Evolutionary conservation across 1,139 yeast genomes (phyloP), one percentile per base, ranked within the genome.

Genomic region (Yamadazyma siamensis): DNA sequence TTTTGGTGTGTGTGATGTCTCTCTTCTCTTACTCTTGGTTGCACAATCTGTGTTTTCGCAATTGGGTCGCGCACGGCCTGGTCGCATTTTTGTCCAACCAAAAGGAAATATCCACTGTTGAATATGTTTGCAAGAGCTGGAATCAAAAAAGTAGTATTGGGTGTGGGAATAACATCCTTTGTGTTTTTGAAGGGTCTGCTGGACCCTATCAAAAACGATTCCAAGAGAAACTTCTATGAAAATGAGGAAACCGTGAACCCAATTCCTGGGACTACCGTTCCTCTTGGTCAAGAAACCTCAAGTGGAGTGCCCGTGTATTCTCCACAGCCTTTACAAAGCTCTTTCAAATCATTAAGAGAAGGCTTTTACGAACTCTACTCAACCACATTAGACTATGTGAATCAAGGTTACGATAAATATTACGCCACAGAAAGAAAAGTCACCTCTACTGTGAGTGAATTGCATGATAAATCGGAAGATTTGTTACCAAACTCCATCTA

Each of bases 401-500:
- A 65, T 41, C 36, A 49, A 22, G 61, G 61, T n/a, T 74, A 81
- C 34, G 52, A 63, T 26, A 60, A 60, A 29, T 78, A 76, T 46
- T 71, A 80, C 43, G 57, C 63, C 16, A 73, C 75, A 5, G 96
- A 89, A 58, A 71, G 80, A 48, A 62, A 70, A 37, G 77, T 87
- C 29, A 75, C 88, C 6, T 53, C 69, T 19, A 81, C 94, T 1
- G 61, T 88, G 12, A 74, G 91, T 17, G 68, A 68, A 13, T 67
- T 91, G 43, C 91, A 84, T 55, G 75, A 77, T 44, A 78, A 71
- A 42, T 64, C 73, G 31, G 97, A 88, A 56, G 85, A 79, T 38
- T 59, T 89, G 32, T 64, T 84, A 27, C 95, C 96, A 8, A 87
- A 86, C 37, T 61, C 81, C 4, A 61, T 86, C 16, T 88, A 85